phyloP scores from a whole-genome alignment of 2,329 filamentous ascomycete species.

The Exophiala spinifera region DNA sequence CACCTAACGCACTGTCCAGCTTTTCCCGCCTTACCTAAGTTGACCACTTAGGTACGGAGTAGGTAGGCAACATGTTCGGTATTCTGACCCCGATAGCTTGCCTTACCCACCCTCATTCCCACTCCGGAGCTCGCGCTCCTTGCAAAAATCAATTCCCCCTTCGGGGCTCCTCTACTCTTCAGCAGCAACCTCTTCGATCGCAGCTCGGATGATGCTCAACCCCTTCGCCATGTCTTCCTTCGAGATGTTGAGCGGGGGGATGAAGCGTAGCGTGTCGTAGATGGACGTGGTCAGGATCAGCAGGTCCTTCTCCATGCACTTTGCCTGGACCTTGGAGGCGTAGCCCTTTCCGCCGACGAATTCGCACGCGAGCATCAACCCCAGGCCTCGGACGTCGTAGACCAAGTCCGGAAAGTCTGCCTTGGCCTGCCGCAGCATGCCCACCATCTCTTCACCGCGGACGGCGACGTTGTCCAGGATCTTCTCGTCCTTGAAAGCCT shows the following conservation, averaged over 20 bases:
- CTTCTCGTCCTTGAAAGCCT: constrained; percentile 38
- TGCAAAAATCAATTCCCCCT: no score
- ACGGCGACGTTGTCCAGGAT: constrained; percentile 38
- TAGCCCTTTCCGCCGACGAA: constrained; percentile 37
- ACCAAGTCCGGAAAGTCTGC: constrained; percentile 34
- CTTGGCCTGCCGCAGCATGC: constrained; percentile 30
- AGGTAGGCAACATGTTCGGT: no score
- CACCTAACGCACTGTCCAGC: no score
- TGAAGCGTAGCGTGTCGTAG: constrained; percentile 41
- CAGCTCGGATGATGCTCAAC: constrained; percentile 35
- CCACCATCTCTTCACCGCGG: constrained; percentile 31
- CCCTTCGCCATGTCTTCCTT: constrained; percentile 40
- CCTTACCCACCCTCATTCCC: no score
- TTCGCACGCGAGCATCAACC: constrained; percentile 40
- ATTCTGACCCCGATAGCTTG: no score
- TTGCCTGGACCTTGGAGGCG: constrained; percentile 39
- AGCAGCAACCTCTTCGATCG: constrained; percentile 38
- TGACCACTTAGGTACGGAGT: no score
- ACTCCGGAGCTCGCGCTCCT: no score
- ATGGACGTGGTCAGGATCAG: constrained; percentile 40
- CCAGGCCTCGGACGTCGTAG: constrained; percentile 39
- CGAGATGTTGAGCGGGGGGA: constrained; percentile 40
- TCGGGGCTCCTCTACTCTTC: no score
- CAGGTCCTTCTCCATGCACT: constrained; percentile 40
- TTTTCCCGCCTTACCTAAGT: no score